Conservation (phyloP, 345 rosid genomes). For the Brassica juncea region DNA sequence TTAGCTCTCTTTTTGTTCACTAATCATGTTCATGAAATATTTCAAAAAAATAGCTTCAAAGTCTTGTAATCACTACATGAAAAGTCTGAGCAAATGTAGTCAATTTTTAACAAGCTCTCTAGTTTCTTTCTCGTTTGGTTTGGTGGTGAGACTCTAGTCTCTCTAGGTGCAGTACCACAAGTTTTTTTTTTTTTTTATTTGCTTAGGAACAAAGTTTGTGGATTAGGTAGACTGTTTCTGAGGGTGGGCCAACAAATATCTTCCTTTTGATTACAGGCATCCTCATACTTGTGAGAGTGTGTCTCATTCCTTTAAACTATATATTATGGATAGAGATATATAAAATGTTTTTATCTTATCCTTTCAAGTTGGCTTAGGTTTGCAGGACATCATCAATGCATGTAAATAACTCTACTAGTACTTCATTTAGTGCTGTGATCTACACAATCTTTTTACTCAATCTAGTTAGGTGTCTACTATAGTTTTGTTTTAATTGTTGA, state of each 20-base stretch:
- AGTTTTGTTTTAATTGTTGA: too few species aligned
- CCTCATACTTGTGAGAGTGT: slow-evolving; percentile 1
- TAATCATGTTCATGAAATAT: neutral
- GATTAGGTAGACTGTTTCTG: slow-evolving; percentile 39
- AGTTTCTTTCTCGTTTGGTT: slow-evolving; percentile 22
- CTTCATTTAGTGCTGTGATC: neutral
- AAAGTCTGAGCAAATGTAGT: neutral
- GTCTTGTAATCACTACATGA: neutral
- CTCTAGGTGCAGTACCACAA: neutral
- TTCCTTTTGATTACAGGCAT: neutral
- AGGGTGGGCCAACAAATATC: slow-evolving; percentile 40
- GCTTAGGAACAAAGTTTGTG: slow-evolving; percentile 39
- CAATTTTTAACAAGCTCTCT: neutral
- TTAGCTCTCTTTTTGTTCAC: neutral
- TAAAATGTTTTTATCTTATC: neutral
- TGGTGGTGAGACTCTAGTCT: slow-evolving; percentile 30
- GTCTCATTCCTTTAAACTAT: neutral
- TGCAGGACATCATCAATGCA: neutral
- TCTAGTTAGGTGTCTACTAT: neutral
- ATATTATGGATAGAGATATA: too few species aligned
- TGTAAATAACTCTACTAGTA: neutral
- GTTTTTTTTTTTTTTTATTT: neutral
- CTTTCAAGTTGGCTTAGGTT: neutral
- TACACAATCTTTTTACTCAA: neutral
- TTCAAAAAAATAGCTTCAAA: neutral